A percentile compares a stretch with the other conserved stretches of the same genome.
phyloP scores from a whole-genome alignment of 2,329 filamentous ascomycete species.

The Akanthomyces dipterigenus region DNA sequence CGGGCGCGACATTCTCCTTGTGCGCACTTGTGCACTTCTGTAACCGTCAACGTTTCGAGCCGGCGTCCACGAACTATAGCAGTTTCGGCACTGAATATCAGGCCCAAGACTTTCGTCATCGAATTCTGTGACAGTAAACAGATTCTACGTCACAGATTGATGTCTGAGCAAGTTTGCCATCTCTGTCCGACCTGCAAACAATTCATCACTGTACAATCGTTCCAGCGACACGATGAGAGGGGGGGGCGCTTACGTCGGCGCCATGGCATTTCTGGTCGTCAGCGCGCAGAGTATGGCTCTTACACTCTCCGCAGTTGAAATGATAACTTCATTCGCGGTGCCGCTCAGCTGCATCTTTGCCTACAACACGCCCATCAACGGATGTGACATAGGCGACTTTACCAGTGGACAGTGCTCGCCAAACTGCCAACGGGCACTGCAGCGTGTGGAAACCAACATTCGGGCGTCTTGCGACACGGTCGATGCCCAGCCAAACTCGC shows the following conservation, averaged over 20 bases:
- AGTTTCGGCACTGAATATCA: neutral
- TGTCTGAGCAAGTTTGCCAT: neutral
- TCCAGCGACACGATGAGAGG: neutral
- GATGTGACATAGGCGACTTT: slow-evolving; percentile 33
- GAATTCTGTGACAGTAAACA: neutral
- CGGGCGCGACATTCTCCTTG: neutral
- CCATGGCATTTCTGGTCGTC: neutral
- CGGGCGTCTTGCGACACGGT: slow-evolving; percentile 22
- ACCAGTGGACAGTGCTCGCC: slow-evolving; percentile 29
- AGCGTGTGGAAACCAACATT: slow-evolving; percentile 22
- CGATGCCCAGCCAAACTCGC: slow-evolving; percentile 21
- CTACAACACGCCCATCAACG: slow-evolving; percentile 35
- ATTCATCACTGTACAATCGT: neutral
- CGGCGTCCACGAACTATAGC: neutral
- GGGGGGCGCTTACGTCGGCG: neutral
- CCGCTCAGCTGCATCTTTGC: slow-evolving; percentile 32
- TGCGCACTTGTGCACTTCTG: neutral
- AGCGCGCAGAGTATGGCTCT: slow-evolving; percentile 2
- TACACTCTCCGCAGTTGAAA: slow-evolving; percentile 34
- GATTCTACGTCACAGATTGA: neutral
- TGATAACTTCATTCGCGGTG: slow-evolving; percentile 30
- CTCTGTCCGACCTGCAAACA: neutral
- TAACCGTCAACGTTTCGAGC: slow-evolving; percentile 2
- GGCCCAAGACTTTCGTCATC: neutral
- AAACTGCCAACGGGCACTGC: slow-evolving; percentile 26